These are phyloP conservation scores for Epichloe gansuensis DNA, from an alignment of 2,329 filamentous ascomycete genomes.

Conservation along the genomic window DNA sequence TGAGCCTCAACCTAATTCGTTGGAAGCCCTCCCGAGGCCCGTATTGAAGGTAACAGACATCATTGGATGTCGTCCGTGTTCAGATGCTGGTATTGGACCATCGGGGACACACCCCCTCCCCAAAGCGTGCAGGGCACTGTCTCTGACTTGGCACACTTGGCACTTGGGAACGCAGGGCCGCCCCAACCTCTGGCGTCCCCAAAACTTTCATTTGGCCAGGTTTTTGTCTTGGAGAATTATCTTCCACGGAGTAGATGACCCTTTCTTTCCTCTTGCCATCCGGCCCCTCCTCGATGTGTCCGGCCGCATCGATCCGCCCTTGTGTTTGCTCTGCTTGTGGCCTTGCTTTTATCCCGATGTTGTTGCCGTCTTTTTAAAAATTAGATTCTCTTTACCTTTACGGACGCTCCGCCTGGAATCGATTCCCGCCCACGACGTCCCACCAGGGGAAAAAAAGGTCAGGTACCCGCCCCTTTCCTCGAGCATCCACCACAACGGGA, in stretches of 20 bases:
- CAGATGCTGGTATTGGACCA: too few relatives aligned
- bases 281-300: constrained; percentile 17
- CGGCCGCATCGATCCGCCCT: constrained; percentile 16
- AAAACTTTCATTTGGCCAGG: background rate
- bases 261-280: constrained; percentile 1
- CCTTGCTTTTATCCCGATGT: constrained; percentile 18
- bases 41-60: background rate
- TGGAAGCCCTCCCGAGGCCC: background rate
- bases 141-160: background rate
- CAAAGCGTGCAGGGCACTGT: too few relatives aligned
- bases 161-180: background rate
- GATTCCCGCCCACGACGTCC: constrained; percentile 1
- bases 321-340: constrained; percentile 9
- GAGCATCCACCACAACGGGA: background rate
- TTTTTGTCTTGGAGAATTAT: constrained; percentile 7
- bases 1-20: background rate
- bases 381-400: constrained; percentile 7
- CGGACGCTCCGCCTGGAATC: constrained; percentile 7
- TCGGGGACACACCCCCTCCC: background rate
- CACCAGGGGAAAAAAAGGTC: background rate
- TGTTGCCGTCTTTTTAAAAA: constrained; percentile 7
- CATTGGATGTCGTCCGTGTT: too few relatives aligned
- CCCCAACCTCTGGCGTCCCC: background rate
- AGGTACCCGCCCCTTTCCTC: constrained; percentile 10
- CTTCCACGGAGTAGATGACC: constrained; percentile 7